phyloP scores from a whole-genome alignment of 495 filamentous ascomycete genomes.

The Daldinia decipiens region DNA sequence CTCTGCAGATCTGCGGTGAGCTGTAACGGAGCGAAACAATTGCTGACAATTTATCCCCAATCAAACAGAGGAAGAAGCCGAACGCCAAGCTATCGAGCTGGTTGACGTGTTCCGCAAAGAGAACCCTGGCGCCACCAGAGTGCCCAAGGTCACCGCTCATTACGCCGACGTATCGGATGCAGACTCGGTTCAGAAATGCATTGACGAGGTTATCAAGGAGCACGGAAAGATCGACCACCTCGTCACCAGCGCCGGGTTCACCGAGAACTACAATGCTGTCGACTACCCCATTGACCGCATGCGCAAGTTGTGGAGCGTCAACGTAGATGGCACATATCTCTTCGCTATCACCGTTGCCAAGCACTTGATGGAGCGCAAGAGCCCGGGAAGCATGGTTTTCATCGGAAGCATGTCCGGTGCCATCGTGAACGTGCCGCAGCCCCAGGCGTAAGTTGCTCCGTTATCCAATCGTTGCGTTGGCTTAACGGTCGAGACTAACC shows the following conservation, averaged over 20 bases:
- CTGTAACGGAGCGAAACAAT: constrained; percentile 6
- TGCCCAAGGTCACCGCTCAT: constrained; percentile 89
- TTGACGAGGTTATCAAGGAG: constrained; percentile 72
- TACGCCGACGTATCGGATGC: constrained; percentile 85
- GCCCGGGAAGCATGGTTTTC: constrained; percentile 87
- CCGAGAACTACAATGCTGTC: constrained; percentile 92
- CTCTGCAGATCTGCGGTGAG: constrained; percentile 25
- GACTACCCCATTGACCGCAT: constrained; percentile 88
- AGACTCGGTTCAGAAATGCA: constrained; percentile 75
- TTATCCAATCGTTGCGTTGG: not conserved
- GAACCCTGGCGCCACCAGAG: constrained; percentile 70
- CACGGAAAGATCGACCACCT: constrained; percentile 89
- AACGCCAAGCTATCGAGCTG: constrained; percentile 74
- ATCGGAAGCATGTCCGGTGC: constrained; percentile 94
- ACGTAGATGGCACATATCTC: constrained; percentile 93
- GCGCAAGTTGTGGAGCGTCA: constrained; percentile 92
- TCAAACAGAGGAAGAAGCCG: constrained; percentile 80
- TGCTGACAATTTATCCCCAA: constrained; percentile 25
- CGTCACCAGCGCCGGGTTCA: constrained; percentile 95
- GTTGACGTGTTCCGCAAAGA: constrained; percentile 77
- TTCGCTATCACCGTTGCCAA: constrained; percentile 86
- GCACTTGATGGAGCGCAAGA: constrained; percentile 85
- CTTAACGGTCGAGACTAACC: constrained; percentile 30
- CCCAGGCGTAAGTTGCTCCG: constrained; percentile 69
- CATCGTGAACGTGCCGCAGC: constrained; percentile 94